Base-by-base conservation (phyloP, 345 rosid species). In the Sisymbrium altissimum region DNA sequence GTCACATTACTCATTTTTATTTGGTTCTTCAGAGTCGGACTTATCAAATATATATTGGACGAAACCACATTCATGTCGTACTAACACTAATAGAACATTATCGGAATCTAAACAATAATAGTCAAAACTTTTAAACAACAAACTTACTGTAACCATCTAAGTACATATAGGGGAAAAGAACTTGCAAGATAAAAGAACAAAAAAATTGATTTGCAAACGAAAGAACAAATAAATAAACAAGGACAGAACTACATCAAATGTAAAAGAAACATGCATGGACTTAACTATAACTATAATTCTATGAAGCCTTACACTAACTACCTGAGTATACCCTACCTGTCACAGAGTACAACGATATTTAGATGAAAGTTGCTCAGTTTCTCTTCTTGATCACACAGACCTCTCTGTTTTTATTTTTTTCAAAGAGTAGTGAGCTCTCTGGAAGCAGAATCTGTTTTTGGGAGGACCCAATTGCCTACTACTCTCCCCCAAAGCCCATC, bases 401-500 rank as follows among this genome's bases (percentile, higher is more conserved):
- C 27, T 46, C 27, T 57, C 60, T 10, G 60, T 32, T 21, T 6
- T 15, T 9, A 19, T 7, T 40, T 21, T 9, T 15, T 9, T 30
- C 8, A 14, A 57, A 59, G 68, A 67, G 78, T 49, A 14, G 11
- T 5, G 19, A 74, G 68, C 73, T 74, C 78, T 67, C 48, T 60
- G 4, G 73, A 32, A 59, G 73, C 5, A 21, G 73, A 32, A 50
- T 61, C 35, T 32, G 74, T 60, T 21, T 52, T 60, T 60, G 74
- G 74, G 9, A 75, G 33, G 7, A 56, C 46, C 71, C 61, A 64
- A 5, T 45, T 77, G 29, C 80, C 72, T 2, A 62, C 54, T 54
- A 60, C 70, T 64, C 32, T 70, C 38, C 74, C 79, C 44, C 38
- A 39, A 19, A 70, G 10, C 57, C 71, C 75, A 53, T 62, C 60